Evolutionary conservation across 805 yeast species (phyloP).

Genomic region (Saccharomycopsis malanga): DNA sequence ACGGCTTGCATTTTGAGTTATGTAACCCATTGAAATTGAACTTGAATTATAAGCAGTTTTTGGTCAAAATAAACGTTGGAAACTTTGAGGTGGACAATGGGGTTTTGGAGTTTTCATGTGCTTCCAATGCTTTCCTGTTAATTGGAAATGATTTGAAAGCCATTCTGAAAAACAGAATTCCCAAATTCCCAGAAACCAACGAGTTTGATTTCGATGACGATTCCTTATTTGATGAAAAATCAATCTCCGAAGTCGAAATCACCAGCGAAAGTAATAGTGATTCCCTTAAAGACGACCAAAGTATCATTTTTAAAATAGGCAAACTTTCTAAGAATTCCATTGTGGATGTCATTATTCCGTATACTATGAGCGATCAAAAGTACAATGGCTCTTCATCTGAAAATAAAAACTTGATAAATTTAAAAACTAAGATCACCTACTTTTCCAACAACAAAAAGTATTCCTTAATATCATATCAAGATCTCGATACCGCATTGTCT

Average conservation of each 20-base stretch:
- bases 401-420: slow-evolving; percentile 13
- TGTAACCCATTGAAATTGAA: slow-evolving; percentile 26
- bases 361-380: slow-evolving; percentile 24
- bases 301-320: slow-evolving; percentile 7
- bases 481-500: slow-evolving; percentile 47
- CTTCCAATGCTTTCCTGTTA: slow-evolving; percentile 12
- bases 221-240: slow-evolving; percentile 2
- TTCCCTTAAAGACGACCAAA: not conserved
- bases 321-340: slow-evolving; percentile 9
- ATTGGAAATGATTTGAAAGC: slow-evolving; percentile 15
- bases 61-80: slow-evolving; percentile 29
- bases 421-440: slow-evolving; percentile 18
- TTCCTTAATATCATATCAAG: slow-evolving; percentile 20
- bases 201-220: slow-evolving; percentile 18
- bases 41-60: slow-evolving; percentile 28
- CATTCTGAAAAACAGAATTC: slow-evolving; percentile 9
- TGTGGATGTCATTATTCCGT: slow-evolving; percentile 31
- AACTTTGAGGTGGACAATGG: slow-evolving; percentile 30
- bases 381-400: slow-evolving; percentile 1
- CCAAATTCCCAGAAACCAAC: not conserved
- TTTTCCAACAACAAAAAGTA: slow-evolving; percentile 5
- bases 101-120: slow-evolving; percentile 18
- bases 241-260: not conserved
- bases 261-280: not conserved
- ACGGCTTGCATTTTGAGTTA: slow-evolving; percentile 25